phyloP scores from a whole-genome alignment of 768 basidiomycete species.

The Lyophyllum decastes region DNA sequence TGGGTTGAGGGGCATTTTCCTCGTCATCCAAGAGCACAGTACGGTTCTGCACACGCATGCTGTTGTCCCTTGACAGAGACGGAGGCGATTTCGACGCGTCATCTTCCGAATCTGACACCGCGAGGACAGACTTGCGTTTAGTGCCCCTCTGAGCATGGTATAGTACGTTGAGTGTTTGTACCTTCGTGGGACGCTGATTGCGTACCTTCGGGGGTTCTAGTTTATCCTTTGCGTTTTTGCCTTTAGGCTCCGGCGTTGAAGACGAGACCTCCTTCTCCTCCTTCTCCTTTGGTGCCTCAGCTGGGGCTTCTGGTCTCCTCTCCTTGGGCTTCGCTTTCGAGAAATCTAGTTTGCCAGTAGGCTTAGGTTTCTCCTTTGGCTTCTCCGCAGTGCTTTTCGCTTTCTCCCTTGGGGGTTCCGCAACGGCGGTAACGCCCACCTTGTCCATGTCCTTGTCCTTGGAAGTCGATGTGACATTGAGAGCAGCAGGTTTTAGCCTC shows the following conservation, averaged over 20 bases:
- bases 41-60: slow-evolving; percentile 46
- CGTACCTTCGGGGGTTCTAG: slow-evolving; percentile 21
- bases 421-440: neutral
- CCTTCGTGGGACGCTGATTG: neutral
- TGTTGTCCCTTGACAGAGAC: slow-evolving; percentile 16
- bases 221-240: slow-evolving; percentile 16
- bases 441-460: slow-evolving; percentile 7
- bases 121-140: slow-evolving; percentile 45
- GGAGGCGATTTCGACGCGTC: slow-evolving; percentile 15
- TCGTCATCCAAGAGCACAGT: slow-evolving; percentile 65
- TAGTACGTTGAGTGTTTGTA: neutral
- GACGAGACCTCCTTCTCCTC: slow-evolving; percentile 15
- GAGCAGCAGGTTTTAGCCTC: slow-evolving; percentile 20
- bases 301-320: slow-evolving; percentile 1
- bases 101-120: slow-evolving; percentile 29
- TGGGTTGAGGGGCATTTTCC: slow-evolving; percentile 39
- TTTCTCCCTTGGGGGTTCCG: slow-evolving; percentile 15
- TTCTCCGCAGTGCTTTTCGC: slow-evolving; percentile 11
- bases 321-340: slow-evolving; percentile 22
- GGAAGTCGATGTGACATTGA: neutral
- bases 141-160: slow-evolving; percentile 31
- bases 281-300: slow-evolving; percentile 16
- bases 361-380: slow-evolving; percentile 17
- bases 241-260: slow-evolving; percentile 4
- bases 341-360: slow-evolving; percentile 20